These are phyloP conservation scores for Plantago rigida DNA, from an alignment of 305 asterid genomes.

Conservation along the genomic window DNA sequence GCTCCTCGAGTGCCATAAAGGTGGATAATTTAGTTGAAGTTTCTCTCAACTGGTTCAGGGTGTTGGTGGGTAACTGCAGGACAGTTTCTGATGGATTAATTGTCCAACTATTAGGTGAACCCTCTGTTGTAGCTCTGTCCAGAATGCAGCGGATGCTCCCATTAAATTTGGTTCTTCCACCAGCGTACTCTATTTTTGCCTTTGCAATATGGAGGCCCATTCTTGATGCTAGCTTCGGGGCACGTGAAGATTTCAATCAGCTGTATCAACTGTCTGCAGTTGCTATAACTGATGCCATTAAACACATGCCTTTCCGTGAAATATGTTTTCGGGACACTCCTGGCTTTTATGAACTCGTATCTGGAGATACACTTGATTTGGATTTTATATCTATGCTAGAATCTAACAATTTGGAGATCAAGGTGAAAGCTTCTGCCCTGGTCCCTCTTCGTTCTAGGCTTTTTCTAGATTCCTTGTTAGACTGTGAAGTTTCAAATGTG, in stretches of 20 bases:
- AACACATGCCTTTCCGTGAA: constrained; percentile 88
- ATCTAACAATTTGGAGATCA: constrained; percentile 49
- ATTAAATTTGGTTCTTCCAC: constrained; percentile 65
- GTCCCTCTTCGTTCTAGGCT: constrained; percentile 92
- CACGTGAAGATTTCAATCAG: constrained; percentile 71
- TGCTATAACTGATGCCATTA: constrained; percentile 64
- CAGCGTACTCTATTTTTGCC: constrained; percentile 80
- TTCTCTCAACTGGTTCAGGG: constrained; percentile 93
- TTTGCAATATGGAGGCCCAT: constrained; percentile 77
- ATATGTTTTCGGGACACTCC: constrained; percentile 78
- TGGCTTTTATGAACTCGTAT: constrained; percentile 59
- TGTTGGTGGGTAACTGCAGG: constrained; percentile 91
- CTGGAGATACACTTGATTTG: constrained; percentile 64
- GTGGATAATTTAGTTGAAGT: constrained; percentile 71
- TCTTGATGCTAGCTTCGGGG: constrained; percentile 47
- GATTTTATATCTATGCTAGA: constrained; percentile 79
- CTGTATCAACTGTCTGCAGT: constrained; percentile 50
- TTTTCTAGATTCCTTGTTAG: constrained; percentile 76
- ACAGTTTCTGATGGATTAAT: constrained; percentile 81
- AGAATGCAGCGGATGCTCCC: constrained; percentile 81
- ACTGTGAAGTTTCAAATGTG: constrained; percentile 62
- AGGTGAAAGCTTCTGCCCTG: constrained; percentile 62
- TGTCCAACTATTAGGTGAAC: constrained; percentile 83
- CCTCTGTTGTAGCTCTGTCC: constrained; percentile 71
- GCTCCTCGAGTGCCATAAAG: constrained; percentile 53